Base-by-base conservation (phyloP, 2,329 filamentous ascomycete genomes). In the Aspergillus sojae region DNA sequence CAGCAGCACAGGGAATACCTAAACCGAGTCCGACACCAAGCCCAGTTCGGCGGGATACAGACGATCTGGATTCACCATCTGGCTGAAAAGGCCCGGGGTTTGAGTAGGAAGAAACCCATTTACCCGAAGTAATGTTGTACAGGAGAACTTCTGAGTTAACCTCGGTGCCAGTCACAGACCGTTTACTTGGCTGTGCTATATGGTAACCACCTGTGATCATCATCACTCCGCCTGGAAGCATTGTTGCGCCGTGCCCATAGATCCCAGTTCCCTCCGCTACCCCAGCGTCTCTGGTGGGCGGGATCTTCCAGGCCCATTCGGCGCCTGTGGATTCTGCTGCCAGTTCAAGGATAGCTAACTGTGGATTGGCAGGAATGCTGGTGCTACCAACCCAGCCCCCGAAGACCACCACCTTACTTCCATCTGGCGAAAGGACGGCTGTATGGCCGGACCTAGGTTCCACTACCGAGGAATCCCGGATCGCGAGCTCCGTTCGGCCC, bases 311-410 rank as follows among this genome's bases (percentile, higher is more conserved):
- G 11, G 68, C 69, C 82, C 82, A 84, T 54, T 78, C 71, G 1
- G 76, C 75, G 34, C 80, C 80, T 10, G 89, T 91, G 72, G 92
- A 95, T 4, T 89, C 89, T 64, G 89, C 85, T 7, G 90, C 92
- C 62, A 97, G 83, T 62, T 92, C 83, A 3, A 98, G 81, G 3
- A 97, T 79, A 0, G 88, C 91, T 30, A 98, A 82, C 73, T 97
- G 93, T 1, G 95, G 95, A 34, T 89, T 83, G 0, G 95, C 95
- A 1, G 94, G 86, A 36, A 88, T 90, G 10, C 81, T 84, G 0
- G 91, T 83, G 71, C 96, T 89, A 4, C 94, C 94, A 5, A 97
- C 93, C 95, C 95, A 99, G 1, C 95, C 95, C 23, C 95, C 95
- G 64, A 93, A 84, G 1, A 99, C 81, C 46, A 97, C 81, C 10